A percentile compares a stretch with the other conserved stretches of the same genome.
These are phyloP conservation scores for Candida tetrigidarum DNA, from an alignment of 1,139 yeast genomes.

Conservation along the genomic window DNA sequence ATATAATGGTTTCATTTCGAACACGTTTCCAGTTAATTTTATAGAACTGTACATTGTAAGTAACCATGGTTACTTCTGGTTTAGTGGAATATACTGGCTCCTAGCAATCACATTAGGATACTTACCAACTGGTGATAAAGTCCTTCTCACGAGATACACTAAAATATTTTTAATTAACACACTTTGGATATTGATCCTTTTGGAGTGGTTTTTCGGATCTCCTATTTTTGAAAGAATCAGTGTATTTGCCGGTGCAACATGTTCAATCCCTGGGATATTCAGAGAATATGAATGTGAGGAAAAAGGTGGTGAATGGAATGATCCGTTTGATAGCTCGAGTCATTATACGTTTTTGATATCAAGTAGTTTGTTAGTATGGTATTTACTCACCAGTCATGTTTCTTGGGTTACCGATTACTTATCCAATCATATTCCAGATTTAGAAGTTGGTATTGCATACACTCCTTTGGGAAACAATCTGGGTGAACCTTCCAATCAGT, in stretches of 20 bases:
- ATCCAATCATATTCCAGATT: constrained; percentile 12
- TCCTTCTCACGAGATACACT: constrained; percentile 4
- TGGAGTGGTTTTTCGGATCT: constrained; percentile 52
- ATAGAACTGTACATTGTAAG: constrained; percentile 27
- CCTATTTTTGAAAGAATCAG: constrained; percentile 49
- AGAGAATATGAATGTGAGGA: constrained; percentile 18
- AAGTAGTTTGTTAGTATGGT: constrained; percentile 48
- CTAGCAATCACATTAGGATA: constrained; percentile 7
- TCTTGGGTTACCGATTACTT: constrained; percentile 14
- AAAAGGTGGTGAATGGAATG: constrained; percentile 47
- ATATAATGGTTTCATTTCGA: constrained; percentile 18
- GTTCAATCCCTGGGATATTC: constrained; percentile 21
- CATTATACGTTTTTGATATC: constrained; percentile 59
- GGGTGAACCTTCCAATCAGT: neutral
- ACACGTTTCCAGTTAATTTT: constrained; percentile 19
- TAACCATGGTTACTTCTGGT: constrained; percentile 33
- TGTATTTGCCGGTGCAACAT: constrained; percentile 44
- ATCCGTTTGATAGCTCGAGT: constrained; percentile 68
- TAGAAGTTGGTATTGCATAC: constrained; percentile 5
- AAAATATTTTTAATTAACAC: constrained; percentile 15
- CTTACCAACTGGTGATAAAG: constrained; percentile 3
- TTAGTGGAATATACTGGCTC: constrained; percentile 22
- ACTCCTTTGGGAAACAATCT: neutral
- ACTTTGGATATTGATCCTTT: constrained; percentile 13
- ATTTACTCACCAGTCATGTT: constrained; percentile 27